Percentiles rank a stretch among this genome's conserved stretches.
phyloP scores from a whole-genome alignment of 441 rosid genomes.

The Cnidoscolus chayamansa region DNA sequence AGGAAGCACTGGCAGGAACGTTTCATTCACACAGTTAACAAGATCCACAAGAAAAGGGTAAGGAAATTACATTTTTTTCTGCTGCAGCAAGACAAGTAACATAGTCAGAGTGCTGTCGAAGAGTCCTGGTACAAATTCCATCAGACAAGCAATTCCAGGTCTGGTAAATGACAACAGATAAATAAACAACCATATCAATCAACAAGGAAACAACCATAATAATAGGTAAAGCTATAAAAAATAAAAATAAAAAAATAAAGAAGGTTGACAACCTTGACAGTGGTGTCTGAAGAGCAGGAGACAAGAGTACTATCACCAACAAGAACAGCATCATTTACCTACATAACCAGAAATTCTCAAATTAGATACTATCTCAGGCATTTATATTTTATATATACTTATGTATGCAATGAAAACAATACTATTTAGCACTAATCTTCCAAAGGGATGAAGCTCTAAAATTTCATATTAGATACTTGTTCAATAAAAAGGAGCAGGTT shows the following conservation, averaged over 20 bases:
- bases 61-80: slow-evolving; percentile 80
- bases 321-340: slow-evolving; percentile 94
- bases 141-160: slow-evolving; percentile 88
- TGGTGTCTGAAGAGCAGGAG: slow-evolving; percentile 97
- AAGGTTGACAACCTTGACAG: slow-evolving; percentile 66
- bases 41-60: slow-evolving; percentile 25
- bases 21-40: slow-evolving; percentile 27
- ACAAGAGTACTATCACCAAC: slow-evolving; percentile 81
- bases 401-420: not conserved
- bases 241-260: too few relatives aligned
- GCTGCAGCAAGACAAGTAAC: slow-evolving; percentile 95
- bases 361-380: slow-evolving; percentile 1
- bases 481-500: slow-evolving; percentile 2
- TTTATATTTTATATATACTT: not conserved
- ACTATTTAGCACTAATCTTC: not conserved
- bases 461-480: slow-evolving; percentile 16
- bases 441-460: slow-evolving; percentile 6
- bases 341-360: slow-evolving; percentile 22
- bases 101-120: slow-evolving; percentile 96
- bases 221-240: slow-evolving; percentile 4
- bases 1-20: slow-evolving; percentile 25
- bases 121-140: slow-evolving; percentile 80
- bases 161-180: slow-evolving; percentile 40
- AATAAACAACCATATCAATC: slow-evolving; percentile 13
- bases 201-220: slow-evolving; percentile 15